Evolutionary conservation across 176 grass and related monocot genomes (phyloP), one percentile per base, ranked within the genome.

Genomic region (Typha latifolia): DNA sequence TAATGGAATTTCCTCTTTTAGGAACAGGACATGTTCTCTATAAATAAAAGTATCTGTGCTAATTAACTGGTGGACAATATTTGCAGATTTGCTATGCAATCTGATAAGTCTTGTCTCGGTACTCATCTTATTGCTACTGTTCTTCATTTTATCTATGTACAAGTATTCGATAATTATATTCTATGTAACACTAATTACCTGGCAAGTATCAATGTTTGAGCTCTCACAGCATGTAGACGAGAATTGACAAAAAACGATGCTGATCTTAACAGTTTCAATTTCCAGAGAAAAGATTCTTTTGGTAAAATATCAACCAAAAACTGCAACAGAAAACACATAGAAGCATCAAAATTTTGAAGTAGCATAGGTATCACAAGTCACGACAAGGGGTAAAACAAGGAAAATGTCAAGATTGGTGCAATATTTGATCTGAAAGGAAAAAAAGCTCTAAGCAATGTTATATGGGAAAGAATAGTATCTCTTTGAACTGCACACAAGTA

Each of bases 161-260:
- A 37, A 37, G 34, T 37, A 37, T 37, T 6, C 7, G 6, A 37
- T 6, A 37, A 37, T 37, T 37, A 6, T 37, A 37, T 37, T 55
- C 1, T 55, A 16, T 53, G 51, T 55, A 57, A 20, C 19, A 57
- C 16, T 13, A 64, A 64, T 29, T 86, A 97, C 94, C 94, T 97
- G 24, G 82, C 94, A 66, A 97, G 48, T 31, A 97, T 80, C 73
- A 97, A 75, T 34, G 83, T 82, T 69, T 92, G 76, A 20, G 85
- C 81, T 78, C 85, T 87, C 49, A 97, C 70, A 37, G 81, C 80
- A 81, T 91, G 82, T 75, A 97, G 82, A 62, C 83, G 88, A 20
- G 93, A 97, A 77, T 92, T 97, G 15, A 79, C 78, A 84, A 62
- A 97, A 61, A 72, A 84, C 13, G 85, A 82, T 37, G 81, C 81